Conservation (phyloP, 176 grass and related monocot species). For the Oryza punctata region DNA sequence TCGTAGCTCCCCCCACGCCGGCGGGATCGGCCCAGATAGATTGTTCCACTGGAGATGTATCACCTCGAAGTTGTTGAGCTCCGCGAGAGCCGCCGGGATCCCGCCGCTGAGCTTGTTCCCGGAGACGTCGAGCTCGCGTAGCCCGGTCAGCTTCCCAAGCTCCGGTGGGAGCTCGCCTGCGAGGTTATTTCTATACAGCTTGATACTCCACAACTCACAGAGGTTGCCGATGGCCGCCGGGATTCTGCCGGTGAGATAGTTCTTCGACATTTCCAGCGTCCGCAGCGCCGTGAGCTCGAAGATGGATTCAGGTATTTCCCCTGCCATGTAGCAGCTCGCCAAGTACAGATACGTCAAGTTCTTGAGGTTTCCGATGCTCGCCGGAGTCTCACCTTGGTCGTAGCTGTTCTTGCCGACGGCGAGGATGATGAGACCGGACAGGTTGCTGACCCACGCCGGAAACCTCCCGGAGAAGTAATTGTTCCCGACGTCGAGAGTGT, state of each 20-base stretch:
- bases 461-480: conserved; percentile 54
- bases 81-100: conserved; percentile 49
- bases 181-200: conserved; percentile 76
- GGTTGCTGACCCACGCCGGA: conserved; percentile 53
- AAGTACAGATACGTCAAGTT: conserved; percentile 78
- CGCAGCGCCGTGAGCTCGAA: conserved; percentile 53
- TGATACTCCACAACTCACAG: conserved; percentile 57
- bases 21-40: conserved; percentile 63
- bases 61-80: conserved; percentile 54
- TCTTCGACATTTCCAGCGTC: conserved; percentile 72
- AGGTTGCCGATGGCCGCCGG: conserved; percentile 60
- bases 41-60: conserved; percentile 73
- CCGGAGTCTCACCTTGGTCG: conserved; percentile 49
- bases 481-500: conserved; percentile 54
- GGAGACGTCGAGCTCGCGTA: conserved; percentile 69
- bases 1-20: conserved; percentile 49
- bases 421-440: conserved; percentile 45
- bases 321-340: conserved; percentile 47
- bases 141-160: conserved; percentile 46
- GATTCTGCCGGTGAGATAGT: conserved; percentile 53
- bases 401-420: conserved; percentile 57
- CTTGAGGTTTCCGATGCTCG: conserved; percentile 67
- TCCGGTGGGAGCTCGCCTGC: conserved; percentile 63
- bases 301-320: conserved; percentile 59
- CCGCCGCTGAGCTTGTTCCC: conserved; percentile 59